Percentiles rank a stretch among this genome's conserved stretches.
Conservation (phyloP, 2,329 filamentous ascomycete genomes). For the Fusarium globosum region DNA sequence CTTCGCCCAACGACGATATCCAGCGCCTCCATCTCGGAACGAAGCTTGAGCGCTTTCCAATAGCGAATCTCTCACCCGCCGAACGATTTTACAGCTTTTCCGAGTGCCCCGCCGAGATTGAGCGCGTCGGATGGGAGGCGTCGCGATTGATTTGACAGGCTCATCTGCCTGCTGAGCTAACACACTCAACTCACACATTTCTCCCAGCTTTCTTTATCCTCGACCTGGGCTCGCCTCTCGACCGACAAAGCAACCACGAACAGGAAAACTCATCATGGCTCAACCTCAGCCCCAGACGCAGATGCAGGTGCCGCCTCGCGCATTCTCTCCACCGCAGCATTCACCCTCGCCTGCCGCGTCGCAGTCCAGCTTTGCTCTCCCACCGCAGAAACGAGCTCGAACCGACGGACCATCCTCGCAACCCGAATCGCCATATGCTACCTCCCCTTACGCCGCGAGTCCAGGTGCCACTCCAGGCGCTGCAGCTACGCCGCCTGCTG, state of each 20-base stretch:
- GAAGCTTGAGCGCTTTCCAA: conserved; percentile 16
- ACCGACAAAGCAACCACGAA: conserved; percentile 11
- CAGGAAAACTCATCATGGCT: conserved; percentile 58
- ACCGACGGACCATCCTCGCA: conserved; percentile 74
- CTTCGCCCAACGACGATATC: conserved; percentile 41
- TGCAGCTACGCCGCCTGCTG: conserved; percentile 54
- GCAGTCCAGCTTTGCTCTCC: conserved; percentile 66
- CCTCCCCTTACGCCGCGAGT: conserved; percentile 62
- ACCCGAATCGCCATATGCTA: conserved; percentile 70
- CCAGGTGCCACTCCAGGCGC: conserved; percentile 57
- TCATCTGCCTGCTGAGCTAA: conserved; percentile 59
- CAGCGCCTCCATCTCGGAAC: conserved; percentile 40
- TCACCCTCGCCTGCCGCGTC: conserved; percentile 70
- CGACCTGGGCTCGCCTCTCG: conserved; percentile 13
- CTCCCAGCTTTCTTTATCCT: conserved; percentile 14
- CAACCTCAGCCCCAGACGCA: conserved; percentile 64
- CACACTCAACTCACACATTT: conserved; percentile 29
- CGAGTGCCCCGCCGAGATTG: conserved; percentile 33
- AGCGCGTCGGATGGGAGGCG: conserved; percentile 60
- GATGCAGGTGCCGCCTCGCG: conserved; percentile 60
- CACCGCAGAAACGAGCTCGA: conserved; percentile 73
- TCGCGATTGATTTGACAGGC: conserved; percentile 60
- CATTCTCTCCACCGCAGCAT: conserved; percentile 72
- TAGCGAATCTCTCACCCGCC: conserved; percentile 5
- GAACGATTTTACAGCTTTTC: conserved; percentile 15